These are phyloP conservation scores for Phragmites australis DNA, from an alignment of 176 grass and related monocot genomes.

Conservation along the genomic window DNA sequence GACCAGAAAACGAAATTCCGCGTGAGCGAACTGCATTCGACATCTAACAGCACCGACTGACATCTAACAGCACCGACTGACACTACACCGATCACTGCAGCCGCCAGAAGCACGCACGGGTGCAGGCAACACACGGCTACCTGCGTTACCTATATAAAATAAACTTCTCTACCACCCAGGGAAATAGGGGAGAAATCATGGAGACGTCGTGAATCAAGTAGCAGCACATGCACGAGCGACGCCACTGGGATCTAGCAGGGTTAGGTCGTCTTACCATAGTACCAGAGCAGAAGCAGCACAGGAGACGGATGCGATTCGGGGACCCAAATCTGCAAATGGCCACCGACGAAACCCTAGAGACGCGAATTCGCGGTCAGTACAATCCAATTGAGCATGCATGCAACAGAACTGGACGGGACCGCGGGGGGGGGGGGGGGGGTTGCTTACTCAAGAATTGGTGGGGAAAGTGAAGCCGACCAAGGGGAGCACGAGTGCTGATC, in stretches of 20 bases:
- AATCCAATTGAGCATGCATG: not conserved
- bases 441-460: not conserved
- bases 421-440: not conserved
- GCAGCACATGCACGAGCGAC: too few species aligned
- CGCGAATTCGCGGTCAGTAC: not conserved
- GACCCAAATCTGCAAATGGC: not conserved
- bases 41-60: not conserved
- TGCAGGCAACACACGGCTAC: not conserved
- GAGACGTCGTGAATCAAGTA: too few species aligned
- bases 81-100: not conserved
- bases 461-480: not conserved
- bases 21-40: not conserved
- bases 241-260: not conserved
- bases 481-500: too few species aligned
- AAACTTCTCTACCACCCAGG: not conserved
- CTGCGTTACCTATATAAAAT: not conserved
- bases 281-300: not conserved
- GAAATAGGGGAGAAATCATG: too few species aligned
- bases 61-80: too few species aligned
- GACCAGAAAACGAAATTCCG: conserved; percentile 7
- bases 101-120: not conserved
- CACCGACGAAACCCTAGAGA: conserved; percentile 28
- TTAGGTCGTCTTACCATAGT: conserved; percentile 25
- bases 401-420: not conserved
- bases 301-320: not conserved